These are phyloP conservation scores for Metschnikowia peoriensis DNA, from an alignment of 805 yeast genomes.

Conservation along the genomic window DNA sequence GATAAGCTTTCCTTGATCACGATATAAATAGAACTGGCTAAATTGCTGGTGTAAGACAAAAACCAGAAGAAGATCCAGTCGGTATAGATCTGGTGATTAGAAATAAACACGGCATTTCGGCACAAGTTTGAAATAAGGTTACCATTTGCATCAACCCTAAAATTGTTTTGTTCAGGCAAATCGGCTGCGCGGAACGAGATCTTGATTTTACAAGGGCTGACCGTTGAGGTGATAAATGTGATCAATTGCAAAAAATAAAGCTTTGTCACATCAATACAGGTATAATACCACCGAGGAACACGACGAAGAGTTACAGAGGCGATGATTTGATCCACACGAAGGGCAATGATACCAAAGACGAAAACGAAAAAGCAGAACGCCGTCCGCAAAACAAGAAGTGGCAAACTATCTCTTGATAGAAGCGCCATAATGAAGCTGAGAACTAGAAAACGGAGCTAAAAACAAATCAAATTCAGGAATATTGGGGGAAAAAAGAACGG, in stretches of 20 bases:
- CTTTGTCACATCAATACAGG: constrained; percentile 53
- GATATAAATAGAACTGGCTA: constrained; percentile 66
- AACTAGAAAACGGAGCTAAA: neutral
- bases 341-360: constrained; percentile 33
- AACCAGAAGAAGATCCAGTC: constrained; percentile 96
- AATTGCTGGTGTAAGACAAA: constrained; percentile 63
- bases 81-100: constrained; percentile 92
- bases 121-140: constrained; percentile 30
- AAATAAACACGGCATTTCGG: constrained; percentile 61
- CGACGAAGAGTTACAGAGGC: constrained; percentile 30
- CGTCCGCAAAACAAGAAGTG: constrained; percentile 21
- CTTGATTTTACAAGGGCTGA: constrained; percentile 52
- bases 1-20: constrained; percentile 71
- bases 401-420: constrained; percentile 7
- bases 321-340: constrained; percentile 46
- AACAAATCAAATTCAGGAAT: neutral
- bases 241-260: constrained; percentile 55
- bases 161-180: constrained; percentile 30
- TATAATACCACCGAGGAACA: constrained; percentile 36
- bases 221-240: constrained; percentile 47
- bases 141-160: constrained; percentile 19
- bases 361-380: constrained; percentile 22
- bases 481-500: neutral
- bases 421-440: constrained; percentile 1
- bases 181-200: constrained; percentile 47